Base-by-base conservation (phyloP, 2,329 filamentous ascomycete genomes). In the Colletotrichum noveboracense region DNA sequence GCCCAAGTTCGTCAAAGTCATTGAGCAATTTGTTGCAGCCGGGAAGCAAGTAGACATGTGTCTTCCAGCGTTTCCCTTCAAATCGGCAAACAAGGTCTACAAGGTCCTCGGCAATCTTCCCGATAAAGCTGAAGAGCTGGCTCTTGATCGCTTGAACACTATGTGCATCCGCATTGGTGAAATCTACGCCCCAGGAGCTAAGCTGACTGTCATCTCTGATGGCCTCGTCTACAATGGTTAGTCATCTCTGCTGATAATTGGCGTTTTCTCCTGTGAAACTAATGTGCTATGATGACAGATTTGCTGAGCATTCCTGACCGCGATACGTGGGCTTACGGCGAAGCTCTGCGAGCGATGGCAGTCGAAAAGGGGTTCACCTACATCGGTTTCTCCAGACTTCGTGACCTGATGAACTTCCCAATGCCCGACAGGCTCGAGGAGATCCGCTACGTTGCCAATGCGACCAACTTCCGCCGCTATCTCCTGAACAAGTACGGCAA, bases 221-320 rank as follows among this genome's bases (percentile, higher is more conserved):
- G 43, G 43, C 7, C 43, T 52, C 2, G 43, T 52, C 6, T 52
- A 52, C 43, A 52, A 52, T 4, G 43, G 43, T 52, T 3, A n/a
- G 38, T n/a, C 1, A 3, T 1, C 9, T 43, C 18, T n/a, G 1
- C 2, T 0, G 0, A n/a, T 12, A 12, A 48, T 48, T 5, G 10
- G 24, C 24, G 24, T 24, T 24, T 3, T 24, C 24, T 24, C 24
- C 24, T 24, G 24, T 24, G 24, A 24, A 48, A 48, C 38, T 48
- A 0, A 48, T 6, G 0, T 21, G n/a, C 0, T 48, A 1, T 48
- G 43, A 21, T 48, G 43, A 1, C 6, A 52, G 43, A 52, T 52
- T 52, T 52, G 43, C 12, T 52, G 0, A 52, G 43, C n/a, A 52
- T 52, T 7, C 43, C 43, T 0, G 43, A 52, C 0, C 43, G n/a